Evolutionary conservation across 140 eudicot genomes (phyloP).

Genomic region (Oenanthe javanica): DNA sequence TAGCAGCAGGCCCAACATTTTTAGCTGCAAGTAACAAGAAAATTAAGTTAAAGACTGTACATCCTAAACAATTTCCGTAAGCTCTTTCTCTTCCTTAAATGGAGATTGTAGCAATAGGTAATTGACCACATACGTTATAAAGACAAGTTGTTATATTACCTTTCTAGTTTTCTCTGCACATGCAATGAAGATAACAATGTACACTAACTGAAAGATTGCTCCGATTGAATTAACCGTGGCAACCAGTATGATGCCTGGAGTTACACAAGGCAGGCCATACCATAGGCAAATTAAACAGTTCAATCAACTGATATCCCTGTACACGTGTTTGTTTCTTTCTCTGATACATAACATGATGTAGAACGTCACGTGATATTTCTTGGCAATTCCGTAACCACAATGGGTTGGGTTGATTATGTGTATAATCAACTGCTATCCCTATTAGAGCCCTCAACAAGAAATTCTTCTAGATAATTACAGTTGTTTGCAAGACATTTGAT

Average conservation of each 20-base stretch:
- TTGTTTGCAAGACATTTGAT: no score
- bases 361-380: not conserved
- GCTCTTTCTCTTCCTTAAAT: not conserved
- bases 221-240: constrained; percentile 52
- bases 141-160: constrained; percentile 20
- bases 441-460: no score
- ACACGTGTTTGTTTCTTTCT: no score
- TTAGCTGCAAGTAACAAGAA: constrained; percentile 28
- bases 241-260: constrained; percentile 39
- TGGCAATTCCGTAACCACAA: no score
- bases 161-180: constrained; percentile 30
- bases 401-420: no score
- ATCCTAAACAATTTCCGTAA: not conserved
- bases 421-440: no score
- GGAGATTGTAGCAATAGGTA: not conserved
- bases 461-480: no score
- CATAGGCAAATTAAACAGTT: constrained; percentile 56
- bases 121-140: not conserved
- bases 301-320: constrained; percentile 1
- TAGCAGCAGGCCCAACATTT: constrained; percentile 43
- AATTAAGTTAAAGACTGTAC: not conserved
- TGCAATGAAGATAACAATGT: constrained; percentile 37
- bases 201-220: constrained; percentile 49
- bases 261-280: constrained; percentile 50
- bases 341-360: no score